Evolutionary conservation across 2,329 filamentous ascomycete genomes (phyloP).

Genomic region (Alternaria sp.): DNA sequence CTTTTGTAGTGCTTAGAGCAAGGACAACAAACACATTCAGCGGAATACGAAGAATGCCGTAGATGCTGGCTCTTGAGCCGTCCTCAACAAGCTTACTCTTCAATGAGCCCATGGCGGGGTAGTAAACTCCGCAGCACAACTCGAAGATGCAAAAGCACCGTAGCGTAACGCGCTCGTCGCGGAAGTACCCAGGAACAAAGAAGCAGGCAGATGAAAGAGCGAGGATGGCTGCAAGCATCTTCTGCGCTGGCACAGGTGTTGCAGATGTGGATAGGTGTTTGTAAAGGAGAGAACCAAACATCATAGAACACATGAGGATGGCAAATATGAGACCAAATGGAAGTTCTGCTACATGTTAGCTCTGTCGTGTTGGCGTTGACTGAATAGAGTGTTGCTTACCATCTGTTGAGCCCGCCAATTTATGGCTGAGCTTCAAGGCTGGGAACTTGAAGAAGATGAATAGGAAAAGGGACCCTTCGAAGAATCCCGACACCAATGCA

Average conservation of each 20-base stretch:
- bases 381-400: slow-evolving; percentile 26
- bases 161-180: slow-evolving; percentile 59
- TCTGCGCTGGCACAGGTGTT: slow-evolving; percentile 35
- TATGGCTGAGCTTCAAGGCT: slow-evolving; percentile 56
- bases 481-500: slow-evolving; percentile 63
- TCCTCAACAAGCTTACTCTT: slow-evolving; percentile 66
- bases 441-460: slow-evolving; percentile 71
- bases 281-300: slow-evolving; percentile 66
- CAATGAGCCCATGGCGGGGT: slow-evolving; percentile 63
- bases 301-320: slow-evolving; percentile 67
- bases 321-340: slow-evolving; percentile 65
- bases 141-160: slow-evolving; percentile 68
- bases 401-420: slow-evolving; percentile 38
- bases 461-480: slow-evolving; percentile 69
- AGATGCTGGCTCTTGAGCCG: slow-evolving; percentile 62
- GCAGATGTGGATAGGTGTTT: slow-evolving; percentile 46
- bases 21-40: slow-evolving; percentile 58
- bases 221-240: slow-evolving; percentile 42
- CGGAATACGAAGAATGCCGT: slow-evolving; percentile 66
- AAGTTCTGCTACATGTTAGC: slow-evolving; percentile 35
- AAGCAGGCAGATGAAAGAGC: slow-evolving; percentile 42
- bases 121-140: slow-evolving; percentile 66
- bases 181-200: slow-evolving; percentile 52
- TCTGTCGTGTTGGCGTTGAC: not conserved
- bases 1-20: slow-evolving; percentile 44